Base-by-base conservation (phyloP, 257 asterid genomes). In the Solanum okadae region DNA sequence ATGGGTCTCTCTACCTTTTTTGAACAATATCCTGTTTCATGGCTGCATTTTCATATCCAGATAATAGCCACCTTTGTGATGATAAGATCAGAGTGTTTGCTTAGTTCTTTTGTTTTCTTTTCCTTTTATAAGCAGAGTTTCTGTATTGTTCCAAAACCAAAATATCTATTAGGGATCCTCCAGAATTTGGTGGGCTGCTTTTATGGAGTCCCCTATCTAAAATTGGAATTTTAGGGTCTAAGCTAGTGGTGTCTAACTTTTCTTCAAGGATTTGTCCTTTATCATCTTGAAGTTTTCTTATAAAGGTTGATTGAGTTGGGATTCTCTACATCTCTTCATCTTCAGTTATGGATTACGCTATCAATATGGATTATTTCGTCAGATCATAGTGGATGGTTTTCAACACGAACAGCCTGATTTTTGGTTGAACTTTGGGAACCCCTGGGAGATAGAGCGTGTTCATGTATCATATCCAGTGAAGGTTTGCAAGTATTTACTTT, bases 371-470 rank as follows among this genome's bases (percentile, higher is more conserved):
- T 81, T 92, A 82, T 92, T 92, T 91, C 93, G 94, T 42, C 94
- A 91, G 87, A 89, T 90, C 87, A 92, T 92, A 52, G 90, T 91
- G 84, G 94, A 92, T 82, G 94, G 94, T 8, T 92, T 90, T 89
- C 94, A 91, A 89, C 94, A 90, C 38, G 94, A 92, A 88, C 92
- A 92, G 73, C 94, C 94, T 20, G 94, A 92, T 88, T 92, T 89
- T 87, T 92, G 94, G 94, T 90, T 92, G 86, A 92, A 91, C 87
- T 92, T 92, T 46, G 94, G 94, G 79, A 92, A 92, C 81, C 94
- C 94, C 86, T 92, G 94, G 94, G 94, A 92, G 88, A 92, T 91
- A 84, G 94, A 92, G 87, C 91, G 94, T 84, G 93, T 92, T 86
- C 94, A 92, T 75, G 93, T 92, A 29, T 92, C 94, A 16, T 92